Percentiles rank a stretch among this genome's conserved stretches.
Evolutionary conservation across 164 flowering plant species (phyloP).

Genomic region (Dillenia suffruticosa): DNA sequence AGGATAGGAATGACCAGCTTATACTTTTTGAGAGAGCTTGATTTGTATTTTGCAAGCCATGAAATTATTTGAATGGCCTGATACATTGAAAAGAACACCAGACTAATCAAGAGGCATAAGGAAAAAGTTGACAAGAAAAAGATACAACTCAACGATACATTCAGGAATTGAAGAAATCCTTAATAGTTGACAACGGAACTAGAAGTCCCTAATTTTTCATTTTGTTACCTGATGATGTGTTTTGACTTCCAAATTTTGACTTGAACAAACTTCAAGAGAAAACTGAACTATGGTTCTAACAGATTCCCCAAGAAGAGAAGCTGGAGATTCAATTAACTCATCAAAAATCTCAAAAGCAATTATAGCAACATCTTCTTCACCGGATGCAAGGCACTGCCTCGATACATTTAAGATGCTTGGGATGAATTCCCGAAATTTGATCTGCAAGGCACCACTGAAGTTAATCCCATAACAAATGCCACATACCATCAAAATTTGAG

Average conservation of each 20-base stretch:
- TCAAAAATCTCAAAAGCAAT: constrained; percentile 98
- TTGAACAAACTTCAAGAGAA: constrained; percentile 96
- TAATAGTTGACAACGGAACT: no score
- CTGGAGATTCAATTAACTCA: constrained; percentile 96
- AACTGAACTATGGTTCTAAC: constrained; percentile 89
- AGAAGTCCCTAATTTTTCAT: no score
- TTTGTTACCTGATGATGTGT: constrained; percentile 86
- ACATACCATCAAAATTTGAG: no score
- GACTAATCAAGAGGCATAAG: constrained; percentile 2
- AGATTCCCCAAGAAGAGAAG: constrained; percentile 94
- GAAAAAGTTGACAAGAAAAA: neutral
- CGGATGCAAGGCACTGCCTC: constrained; percentile 81
- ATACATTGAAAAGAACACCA: constrained; percentile 15
- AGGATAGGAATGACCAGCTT: constrained; percentile 78
- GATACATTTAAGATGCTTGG: constrained; percentile 90
- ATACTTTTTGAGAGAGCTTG: constrained; percentile 81
- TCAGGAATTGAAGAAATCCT: no score
- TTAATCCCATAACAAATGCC: no score
- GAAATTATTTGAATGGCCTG: constrained; percentile 98
- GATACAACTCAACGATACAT: no score
- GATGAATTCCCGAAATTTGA: constrained; percentile 85
- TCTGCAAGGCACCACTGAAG: constrained; percentile 29
- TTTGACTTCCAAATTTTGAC: constrained; percentile 68
- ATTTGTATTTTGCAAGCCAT: constrained; percentile 92
- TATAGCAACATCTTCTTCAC: constrained; percentile 90